A percentile compares a stretch with the other conserved stretches of the same genome.
Evolutionary conservation across 345 rosid genomes (phyloP).

Genomic region (Aquilaria sinensis): DNA sequence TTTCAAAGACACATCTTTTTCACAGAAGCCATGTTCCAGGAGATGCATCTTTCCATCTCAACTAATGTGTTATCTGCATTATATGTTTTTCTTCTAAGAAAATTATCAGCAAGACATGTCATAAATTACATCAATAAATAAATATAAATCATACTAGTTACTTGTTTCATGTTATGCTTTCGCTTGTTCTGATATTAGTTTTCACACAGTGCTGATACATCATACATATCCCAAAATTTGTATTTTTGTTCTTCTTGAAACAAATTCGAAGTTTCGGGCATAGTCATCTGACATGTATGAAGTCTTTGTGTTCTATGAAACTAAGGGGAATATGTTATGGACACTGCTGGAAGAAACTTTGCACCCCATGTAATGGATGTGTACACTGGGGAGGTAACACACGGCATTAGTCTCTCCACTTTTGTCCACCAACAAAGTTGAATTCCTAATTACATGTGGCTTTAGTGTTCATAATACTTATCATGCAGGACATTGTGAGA

Average conservation of each 20-base stretch:
- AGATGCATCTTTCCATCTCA: too few relatives aligned
- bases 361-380: conserved; percentile 23
- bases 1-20: too few relatives aligned
- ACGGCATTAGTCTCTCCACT: not conserved
- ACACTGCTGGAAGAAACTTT: conserved; percentile 26
- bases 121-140: too few relatives aligned
- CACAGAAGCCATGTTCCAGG: too few relatives aligned
- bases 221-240: not conserved
- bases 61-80: too few relatives aligned
- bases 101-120: too few relatives aligned
- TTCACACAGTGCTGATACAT: too few relatives aligned
- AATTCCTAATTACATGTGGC: not conserved
- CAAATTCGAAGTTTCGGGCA: not conserved
- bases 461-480: not conserved
- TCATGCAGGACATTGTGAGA: conserved; percentile 25
- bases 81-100: too few relatives aligned
- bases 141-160: too few relatives aligned
- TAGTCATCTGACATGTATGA: not conserved
- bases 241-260: not conserved
- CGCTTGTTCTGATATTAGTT: too few relatives aligned
- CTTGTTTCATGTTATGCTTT: too few relatives aligned
- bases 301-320: not conserved
- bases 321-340: conserved; percentile 21
- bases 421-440: too few relatives aligned
- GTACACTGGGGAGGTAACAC: conserved; percentile 26